Base-by-base conservation (phyloP, 1,284 basidiomycete species). In the Takashimella koratensis region DNA sequence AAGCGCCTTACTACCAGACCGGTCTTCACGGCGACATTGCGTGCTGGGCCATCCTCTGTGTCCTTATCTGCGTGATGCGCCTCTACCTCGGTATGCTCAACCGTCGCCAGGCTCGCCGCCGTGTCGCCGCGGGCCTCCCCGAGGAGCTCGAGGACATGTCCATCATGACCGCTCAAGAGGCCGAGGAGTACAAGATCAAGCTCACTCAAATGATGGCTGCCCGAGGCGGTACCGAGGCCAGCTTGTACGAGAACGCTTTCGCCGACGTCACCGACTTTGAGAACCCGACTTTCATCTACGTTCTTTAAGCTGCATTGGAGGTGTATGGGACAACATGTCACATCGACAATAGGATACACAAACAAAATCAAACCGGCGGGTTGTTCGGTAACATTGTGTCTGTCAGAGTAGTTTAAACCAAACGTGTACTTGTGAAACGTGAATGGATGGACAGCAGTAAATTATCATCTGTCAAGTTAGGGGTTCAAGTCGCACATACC, bases 201-300 rank as follows among this genome's bases (percentile, higher is more conserved):
- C 43, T 68, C 39, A 54, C 46, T 24, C 53, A 57, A 47, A 52
- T 52, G 13, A 50, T 68, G 58, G 16, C 45, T 12, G 46, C 53
- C 2, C 43, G 61, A 26, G 62, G 64, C 20, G 24, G 52, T 13
- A 58, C 56, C 43, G 48, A 55, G 44, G 53, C 50, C 21, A 51
- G 59, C 42, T 27, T 68, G 40, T 59, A 62, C 53, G 54, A 56
- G 30, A 47, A 60, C 27, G 56, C 62, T 21, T 67, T 64, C 41
- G 65, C 64, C 43, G 65, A 68, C 47, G 51, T 65, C 57, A 68
- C 63, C 19, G 65, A 66, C 51, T 61, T 55, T 8, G 61, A 68
- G 57, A 62, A 62, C 43, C 59, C 59, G 4, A 51, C 45, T 13
- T 62, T 62, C 45, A 58, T 59, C 3, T 62, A 62, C 47, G 59